These are phyloP conservation scores for Hypoxylon fragiforme DNA, from an alignment of 495 filamentous ascomycete genomes.

Conservation along the genomic window DNA sequence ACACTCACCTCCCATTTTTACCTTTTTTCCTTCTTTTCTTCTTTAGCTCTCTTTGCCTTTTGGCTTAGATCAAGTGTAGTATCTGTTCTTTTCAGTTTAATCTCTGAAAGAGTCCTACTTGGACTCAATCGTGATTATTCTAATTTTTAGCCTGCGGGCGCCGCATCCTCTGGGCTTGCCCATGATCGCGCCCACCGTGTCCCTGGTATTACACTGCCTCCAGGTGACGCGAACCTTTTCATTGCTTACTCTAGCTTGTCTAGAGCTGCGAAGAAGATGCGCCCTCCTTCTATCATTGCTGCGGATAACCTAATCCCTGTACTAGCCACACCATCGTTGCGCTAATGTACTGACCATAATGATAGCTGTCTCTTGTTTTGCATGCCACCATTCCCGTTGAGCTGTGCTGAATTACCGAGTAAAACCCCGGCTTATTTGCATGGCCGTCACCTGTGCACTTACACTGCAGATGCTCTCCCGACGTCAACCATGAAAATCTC, in stretches of 20 bases:
- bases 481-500: too few species aligned
- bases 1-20: neutral
- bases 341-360: too few species aligned
- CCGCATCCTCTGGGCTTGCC: slow-evolving; percentile 78
- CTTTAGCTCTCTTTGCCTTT: slow-evolving; percentile 63
- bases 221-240: slow-evolving; percentile 72
- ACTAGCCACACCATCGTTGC: too few species aligned
- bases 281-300: neutral
- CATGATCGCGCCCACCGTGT: slow-evolving; percentile 74
- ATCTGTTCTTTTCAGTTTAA: slow-evolving; percentile 99
- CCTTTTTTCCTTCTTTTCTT: slow-evolving; percentile 40
- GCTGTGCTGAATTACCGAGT: too few species aligned
- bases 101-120: slow-evolving; percentile 66
- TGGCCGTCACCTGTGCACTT: too few species aligned
- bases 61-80: slow-evolving; percentile 99
- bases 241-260: slow-evolving; percentile 14
- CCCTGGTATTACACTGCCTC: slow-evolving; percentile 87
- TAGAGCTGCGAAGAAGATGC: slow-evolving; percentile 25
- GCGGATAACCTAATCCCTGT: too few species aligned
- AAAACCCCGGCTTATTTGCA: too few species aligned
- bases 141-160: slow-evolving; percentile 68
- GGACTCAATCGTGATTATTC: slow-evolving; percentile 81
- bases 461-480: too few species aligned
- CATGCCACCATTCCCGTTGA: too few species aligned
- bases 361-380: too few species aligned